A percentile compares a stretch with the other conserved stretches of the same genome.
Evolutionary conservation across 1,284 basidiomycete species (phyloP).

Genomic region (Cryptococcus sp.): DNA sequence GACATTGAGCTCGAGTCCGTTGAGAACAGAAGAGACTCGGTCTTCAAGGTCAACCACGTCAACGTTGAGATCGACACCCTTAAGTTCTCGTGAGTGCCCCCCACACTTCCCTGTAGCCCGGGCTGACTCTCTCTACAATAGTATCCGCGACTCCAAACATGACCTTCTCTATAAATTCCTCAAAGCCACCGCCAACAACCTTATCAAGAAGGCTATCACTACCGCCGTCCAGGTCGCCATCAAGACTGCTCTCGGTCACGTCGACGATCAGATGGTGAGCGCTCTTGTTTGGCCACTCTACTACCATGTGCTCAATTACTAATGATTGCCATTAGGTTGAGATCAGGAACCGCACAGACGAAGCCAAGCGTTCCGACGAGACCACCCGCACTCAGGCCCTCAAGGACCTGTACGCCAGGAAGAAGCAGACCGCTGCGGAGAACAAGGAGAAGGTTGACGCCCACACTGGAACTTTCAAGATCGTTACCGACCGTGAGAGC

Average conservation of each 20-base stretch:
- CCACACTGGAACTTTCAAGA: conserved; percentile 44
- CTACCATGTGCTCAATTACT: conserved; percentile 30
- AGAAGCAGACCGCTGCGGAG: conserved; percentile 52
- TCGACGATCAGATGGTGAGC: conserved; percentile 67
- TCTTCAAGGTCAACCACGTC: conserved; percentile 57
- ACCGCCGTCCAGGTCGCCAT: conserved; percentile 79
- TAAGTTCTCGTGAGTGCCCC: background rate
- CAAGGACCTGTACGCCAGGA: conserved; percentile 63
- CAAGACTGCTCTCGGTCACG: conserved; percentile 75
- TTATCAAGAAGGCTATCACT: conserved; percentile 89
- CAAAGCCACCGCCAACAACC: conserved; percentile 53
- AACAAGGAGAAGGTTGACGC: conserved; percentile 49
- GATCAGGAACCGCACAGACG: conserved; percentile 63
- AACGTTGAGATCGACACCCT: conserved; percentile 61
- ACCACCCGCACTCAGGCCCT: conserved; percentile 62
- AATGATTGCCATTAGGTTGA: background rate
- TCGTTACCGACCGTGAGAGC: conserved; percentile 40
- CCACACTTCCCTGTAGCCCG: background rate
- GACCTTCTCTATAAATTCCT: conserved; percentile 77
- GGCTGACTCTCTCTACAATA: conserved; percentile 69
- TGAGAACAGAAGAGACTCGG: conserved; percentile 40
- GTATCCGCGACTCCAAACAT: conserved; percentile 88
- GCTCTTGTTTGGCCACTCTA: no score
- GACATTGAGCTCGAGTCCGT: conserved; percentile 55
- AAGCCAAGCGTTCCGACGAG: conserved; percentile 64